phyloP scores from a whole-genome alignment of 768 basidiomycete genomes.

The Candolleomyces eurysporus region DNA sequence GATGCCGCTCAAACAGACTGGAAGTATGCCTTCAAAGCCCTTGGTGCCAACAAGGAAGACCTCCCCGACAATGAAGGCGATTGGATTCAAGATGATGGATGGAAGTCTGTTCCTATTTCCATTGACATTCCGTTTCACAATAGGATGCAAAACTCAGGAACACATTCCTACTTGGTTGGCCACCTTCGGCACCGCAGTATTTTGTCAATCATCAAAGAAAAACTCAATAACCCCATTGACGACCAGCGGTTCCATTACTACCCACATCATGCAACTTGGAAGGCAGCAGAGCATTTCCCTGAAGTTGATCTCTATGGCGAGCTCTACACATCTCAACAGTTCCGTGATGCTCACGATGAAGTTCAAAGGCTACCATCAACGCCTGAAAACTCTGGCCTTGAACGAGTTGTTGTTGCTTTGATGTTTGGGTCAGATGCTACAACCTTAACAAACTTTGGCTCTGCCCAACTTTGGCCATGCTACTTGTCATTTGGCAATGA shows the following conservation, averaged over 20 bases:
- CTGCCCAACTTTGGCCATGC: background rate
- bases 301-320: conserved; percentile 15
- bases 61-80: background rate
- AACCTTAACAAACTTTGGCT: background rate
- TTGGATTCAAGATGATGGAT: background rate
- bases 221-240: background rate
- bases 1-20: background rate
- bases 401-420: conserved; percentile 7
- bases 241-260: conserved; percentile 19
- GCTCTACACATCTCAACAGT: conserved; percentile 19
- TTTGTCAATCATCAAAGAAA: conserved; percentile 1
- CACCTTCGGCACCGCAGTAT: conserved; percentile 1
- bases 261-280: conserved; percentile 24
- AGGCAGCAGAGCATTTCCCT: conserved; percentile 11
- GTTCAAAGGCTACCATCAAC: conserved; percentile 9
- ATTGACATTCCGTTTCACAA: background rate
- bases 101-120: background rate
- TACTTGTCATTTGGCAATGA: background rate
- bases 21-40: background rate
- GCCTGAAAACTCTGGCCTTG: conserved; percentile 12
- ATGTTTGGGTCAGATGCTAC: background rate
- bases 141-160: background rate
- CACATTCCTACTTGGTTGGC: background rate
- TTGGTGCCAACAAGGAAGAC: background rate
- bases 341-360: conserved; percentile 11